Evolutionary conservation across 768 basidiomycete genomes (phyloP).

Genomic region (Tulasnella sp.): DNA sequence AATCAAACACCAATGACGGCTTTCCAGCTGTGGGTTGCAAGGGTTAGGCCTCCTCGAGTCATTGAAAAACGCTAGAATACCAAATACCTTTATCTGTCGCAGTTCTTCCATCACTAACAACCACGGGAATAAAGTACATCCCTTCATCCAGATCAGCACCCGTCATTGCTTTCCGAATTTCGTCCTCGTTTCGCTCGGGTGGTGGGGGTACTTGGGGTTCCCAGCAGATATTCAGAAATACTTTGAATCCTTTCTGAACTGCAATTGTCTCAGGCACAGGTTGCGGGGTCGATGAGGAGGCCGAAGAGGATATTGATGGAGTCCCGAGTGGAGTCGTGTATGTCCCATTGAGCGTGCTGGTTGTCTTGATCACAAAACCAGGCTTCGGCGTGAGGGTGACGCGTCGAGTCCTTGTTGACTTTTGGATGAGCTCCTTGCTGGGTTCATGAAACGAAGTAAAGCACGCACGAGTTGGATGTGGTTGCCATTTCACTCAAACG

Average conservation of each 20-base stretch:
- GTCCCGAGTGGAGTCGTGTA: conserved; percentile 10
- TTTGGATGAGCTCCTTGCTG: background rate
- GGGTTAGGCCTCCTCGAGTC: background rate
- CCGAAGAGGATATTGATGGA: background rate
- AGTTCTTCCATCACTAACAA: conserved; percentile 21
- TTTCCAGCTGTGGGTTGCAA: conserved; percentile 49
- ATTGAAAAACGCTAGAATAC: background rate
- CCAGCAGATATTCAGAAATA: conserved; percentile 21
- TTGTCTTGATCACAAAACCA: conserved; percentile 22
- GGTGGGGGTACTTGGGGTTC: conserved; percentile 21
- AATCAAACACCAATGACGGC: conserved; percentile 62
- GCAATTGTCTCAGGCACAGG: background rate
- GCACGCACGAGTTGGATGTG: background rate
- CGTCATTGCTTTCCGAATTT: conserved; percentile 23
- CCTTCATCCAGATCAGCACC: conserved; percentile 18
- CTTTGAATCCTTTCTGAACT: conserved; percentile 18
- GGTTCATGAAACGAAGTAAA: background rate
- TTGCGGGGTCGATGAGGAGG: background rate
- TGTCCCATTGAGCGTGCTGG: background rate
- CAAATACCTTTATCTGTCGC: conserved; percentile 18
- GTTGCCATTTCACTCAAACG: background rate
- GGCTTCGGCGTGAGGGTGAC: conserved; percentile 17
- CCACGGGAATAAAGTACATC: conserved; percentile 21
- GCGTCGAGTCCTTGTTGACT: background rate
- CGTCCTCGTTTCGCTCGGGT: conserved; percentile 16